Conservation (phyloP, 2,329 filamentous ascomycete genomes). For the Metarhizium guizhouense region DNA sequence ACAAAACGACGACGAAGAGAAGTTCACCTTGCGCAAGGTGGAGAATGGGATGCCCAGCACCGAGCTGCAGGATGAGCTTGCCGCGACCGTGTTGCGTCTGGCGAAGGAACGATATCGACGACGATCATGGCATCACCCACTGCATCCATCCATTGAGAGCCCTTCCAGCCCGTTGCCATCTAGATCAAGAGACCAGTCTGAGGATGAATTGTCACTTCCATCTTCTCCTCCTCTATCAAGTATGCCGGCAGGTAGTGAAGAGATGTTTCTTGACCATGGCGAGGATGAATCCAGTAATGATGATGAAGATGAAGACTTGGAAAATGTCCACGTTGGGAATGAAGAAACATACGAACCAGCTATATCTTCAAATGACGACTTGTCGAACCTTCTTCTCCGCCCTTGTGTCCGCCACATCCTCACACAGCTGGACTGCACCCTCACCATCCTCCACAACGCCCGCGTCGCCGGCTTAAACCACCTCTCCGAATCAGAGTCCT, state of each 20-base stretch:
- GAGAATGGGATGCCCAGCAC: constrained; percentile 42
- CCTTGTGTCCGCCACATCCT: constrained; percentile 66
- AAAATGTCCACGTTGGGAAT: neutral
- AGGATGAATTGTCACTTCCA: constrained; percentile 3
- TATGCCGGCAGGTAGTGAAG: neutral
- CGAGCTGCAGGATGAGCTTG: constrained; percentile 60
- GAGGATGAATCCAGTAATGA: neutral
- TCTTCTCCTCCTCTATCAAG: constrained; percentile 5
- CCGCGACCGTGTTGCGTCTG: constrained; percentile 53
- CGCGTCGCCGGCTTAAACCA: constrained; percentile 39
- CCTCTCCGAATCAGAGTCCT: constrained; percentile 28
- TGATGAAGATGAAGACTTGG: neutral
- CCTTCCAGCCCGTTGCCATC: neutral
- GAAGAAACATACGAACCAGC: constrained; percentile 35
- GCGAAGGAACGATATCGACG: constrained; percentile 57
- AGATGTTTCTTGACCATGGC: constrained; percentile 1
- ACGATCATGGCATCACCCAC: constrained; percentile 12
- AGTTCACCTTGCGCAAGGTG: constrained; percentile 39
- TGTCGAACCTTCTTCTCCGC: constrained; percentile 53
- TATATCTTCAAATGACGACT: constrained; percentile 62
- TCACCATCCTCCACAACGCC: constrained; percentile 61
- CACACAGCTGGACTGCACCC: constrained; percentile 56
- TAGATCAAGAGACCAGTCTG: neutral
- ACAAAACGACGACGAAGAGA: constrained; percentile 36
- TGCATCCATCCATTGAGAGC: constrained; percentile 7